phyloP scores from a whole-genome alignment of 352 stramenopile species.

The Phytopythium litorale region DNA sequence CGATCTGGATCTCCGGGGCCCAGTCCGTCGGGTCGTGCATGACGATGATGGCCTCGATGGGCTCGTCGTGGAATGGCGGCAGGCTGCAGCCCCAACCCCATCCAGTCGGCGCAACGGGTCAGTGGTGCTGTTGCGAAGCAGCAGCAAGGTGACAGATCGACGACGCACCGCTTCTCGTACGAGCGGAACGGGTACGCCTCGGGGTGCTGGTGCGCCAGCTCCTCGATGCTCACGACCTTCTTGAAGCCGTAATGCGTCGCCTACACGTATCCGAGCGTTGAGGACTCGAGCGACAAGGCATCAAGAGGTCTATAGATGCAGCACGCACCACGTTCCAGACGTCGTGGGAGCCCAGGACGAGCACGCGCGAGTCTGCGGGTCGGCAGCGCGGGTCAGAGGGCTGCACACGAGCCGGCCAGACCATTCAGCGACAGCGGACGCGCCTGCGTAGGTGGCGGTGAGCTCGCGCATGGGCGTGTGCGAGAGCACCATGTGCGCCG shows the following conservation, averaged over 20 bases:
- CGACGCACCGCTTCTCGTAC: slow-evolving; percentile 58
- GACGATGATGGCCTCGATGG: slow-evolving; percentile 83
- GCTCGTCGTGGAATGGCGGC: slow-evolving; percentile 57
- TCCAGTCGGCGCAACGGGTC: neutral
- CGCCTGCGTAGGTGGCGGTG: slow-evolving; percentile 51
- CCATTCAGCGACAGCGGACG: slow-evolving; percentile 1
- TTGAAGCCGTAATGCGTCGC: slow-evolving; percentile 76
- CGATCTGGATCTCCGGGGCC: slow-evolving; percentile 87
- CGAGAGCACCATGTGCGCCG: slow-evolving; percentile 78
- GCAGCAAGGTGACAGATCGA: neutral
- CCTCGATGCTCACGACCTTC: slow-evolving; percentile 71
- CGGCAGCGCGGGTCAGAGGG: neutral
- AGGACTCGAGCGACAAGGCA: neutral
- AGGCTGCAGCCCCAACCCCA: slow-evolving; percentile 13
- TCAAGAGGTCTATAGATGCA: neutral
- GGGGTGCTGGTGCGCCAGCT: slow-evolving; percentile 66
- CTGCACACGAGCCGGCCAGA: neutral
- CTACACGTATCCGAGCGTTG: slow-evolving; percentile 11
- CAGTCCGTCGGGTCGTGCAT: slow-evolving; percentile 90
- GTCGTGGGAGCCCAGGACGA: slow-evolving; percentile 85
- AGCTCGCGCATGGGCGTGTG: slow-evolving; percentile 89
- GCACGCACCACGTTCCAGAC: slow-evolving; percentile 68
- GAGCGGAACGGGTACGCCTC: slow-evolving; percentile 77
- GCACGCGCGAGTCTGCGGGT: slow-evolving; percentile 61
- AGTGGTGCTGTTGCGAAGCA: slow-evolving; percentile 1